Percentiles rank a stretch among this genome's conserved stretches.
phyloP scores from a whole-genome alignment of 306 rosid genomes.

The Quercus engelmannii region DNA sequence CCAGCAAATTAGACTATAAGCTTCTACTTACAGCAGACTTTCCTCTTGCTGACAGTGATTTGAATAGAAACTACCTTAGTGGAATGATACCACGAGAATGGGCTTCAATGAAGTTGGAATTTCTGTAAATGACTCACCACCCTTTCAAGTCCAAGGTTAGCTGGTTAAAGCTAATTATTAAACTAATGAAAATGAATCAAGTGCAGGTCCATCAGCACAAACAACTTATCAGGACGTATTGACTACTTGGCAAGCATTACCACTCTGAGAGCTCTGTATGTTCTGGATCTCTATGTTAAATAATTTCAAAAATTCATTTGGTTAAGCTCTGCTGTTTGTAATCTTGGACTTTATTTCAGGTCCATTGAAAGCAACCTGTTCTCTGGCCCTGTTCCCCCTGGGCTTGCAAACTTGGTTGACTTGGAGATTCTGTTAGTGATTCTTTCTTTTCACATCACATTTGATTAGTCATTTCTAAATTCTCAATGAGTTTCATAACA shows the following conservation, averaged over 20 bases:
- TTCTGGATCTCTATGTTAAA: not conserved
- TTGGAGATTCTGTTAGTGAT: constrained; percentile 18
- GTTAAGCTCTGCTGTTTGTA: not conserved
- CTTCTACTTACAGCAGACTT: not conserved
- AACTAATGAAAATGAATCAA: not conserved
- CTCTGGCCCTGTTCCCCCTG: not conserved
- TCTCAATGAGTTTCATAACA: not conserved
- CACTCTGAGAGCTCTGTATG: constrained; percentile 9
- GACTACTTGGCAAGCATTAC: constrained; percentile 23
- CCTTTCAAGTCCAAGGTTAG: not conserved
- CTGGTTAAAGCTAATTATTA: not conserved
- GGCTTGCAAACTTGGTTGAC: constrained; percentile 16
- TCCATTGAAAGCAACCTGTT: constrained; percentile 18
- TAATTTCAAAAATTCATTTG: not conserved
- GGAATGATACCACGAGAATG: constrained; percentile 31
- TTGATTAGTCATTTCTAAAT: not conserved
- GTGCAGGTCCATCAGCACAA: constrained; percentile 12
- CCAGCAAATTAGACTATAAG: not conserved
- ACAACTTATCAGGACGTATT: constrained; percentile 29
- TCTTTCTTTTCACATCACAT: not conserved
- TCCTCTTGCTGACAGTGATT: constrained; percentile 12
- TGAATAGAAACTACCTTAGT: constrained; percentile 22
- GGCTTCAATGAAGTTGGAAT: constrained; percentile 28
- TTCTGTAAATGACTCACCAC: constrained; percentile 13
- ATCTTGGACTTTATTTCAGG: not conserved